Base-by-base conservation (phyloP, 2,329 filamentous ascomycete species). In the Aspergillus nomiae region DNA sequence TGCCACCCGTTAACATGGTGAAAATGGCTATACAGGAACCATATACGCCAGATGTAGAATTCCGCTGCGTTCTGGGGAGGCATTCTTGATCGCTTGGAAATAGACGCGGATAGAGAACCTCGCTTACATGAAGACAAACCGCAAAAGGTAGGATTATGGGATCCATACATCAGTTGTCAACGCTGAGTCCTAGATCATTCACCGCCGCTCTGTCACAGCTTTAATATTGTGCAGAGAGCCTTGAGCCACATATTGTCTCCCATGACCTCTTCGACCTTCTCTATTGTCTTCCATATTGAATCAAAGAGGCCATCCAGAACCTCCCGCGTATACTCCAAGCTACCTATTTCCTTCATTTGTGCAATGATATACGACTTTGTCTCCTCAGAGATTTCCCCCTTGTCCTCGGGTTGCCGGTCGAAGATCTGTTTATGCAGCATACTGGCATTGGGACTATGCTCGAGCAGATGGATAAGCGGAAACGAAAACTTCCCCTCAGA, bases 401-500 rank as follows among this genome's bases (percentile, higher is more conserved):
- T 26, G 3, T 21, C 7, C 19, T 16, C 32, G 2, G 43, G 8
- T 16, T 38, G 26, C 8, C 28, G 26, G 32, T 3, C 36, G 5
- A 57, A 63, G 2, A 58, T 19, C 6, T 38, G 7, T 5, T 34
- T 16, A 0, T 45, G 28, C 2, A 62, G 10, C 6, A 14, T 26
- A 11, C 28, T 53, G 24, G 48, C 11, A 24, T 24, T 48, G 3
- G 50, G 21, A 26, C 30, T 60, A 24, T 60, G 12, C 26, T 55
- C 34, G 1, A 63, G 43, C 7, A 60, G 38, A 46, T 65, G 64
- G 46, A 69, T 60, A 7, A 70, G 45, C 7, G 76, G 71, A n/a
- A 80, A 73, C 0, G 77, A 79, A 63, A 73, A 75, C 65, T 83
- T 82, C 0, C 80, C 79, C 65, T 82, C 79, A 28, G 77, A 75